Conservation (phyloP, 352 stramenopile species). For the Globisporangium nodosum region DNA sequence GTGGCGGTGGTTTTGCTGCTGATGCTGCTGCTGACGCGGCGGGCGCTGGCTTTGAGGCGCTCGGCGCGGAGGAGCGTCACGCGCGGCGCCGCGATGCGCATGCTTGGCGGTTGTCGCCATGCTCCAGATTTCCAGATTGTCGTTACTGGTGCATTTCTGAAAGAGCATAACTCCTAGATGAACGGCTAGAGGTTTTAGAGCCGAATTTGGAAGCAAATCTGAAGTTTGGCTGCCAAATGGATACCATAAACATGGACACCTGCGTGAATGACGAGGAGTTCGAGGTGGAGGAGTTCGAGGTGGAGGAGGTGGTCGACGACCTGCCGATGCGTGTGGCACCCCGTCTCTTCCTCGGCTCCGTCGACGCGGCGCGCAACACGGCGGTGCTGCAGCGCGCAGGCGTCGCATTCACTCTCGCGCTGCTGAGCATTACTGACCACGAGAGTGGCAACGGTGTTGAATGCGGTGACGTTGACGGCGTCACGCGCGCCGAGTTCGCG, state of each 20-base stretch:
- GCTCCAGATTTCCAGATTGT: not conserved
- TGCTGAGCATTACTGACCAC: slow-evolving; percentile 22
- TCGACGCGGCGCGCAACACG: slow-evolving; percentile 57
- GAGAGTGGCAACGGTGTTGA: not conserved
- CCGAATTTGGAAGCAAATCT: too few relatives aligned
- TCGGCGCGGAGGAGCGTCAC: not conserved
- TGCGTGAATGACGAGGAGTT: slow-evolving; percentile 25
- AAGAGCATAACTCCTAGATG: too few relatives aligned
- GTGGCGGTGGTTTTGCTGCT: not conserved
- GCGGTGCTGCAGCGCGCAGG: slow-evolving; percentile 23
- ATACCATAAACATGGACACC: not conserved
- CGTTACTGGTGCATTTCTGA: too few relatives aligned
- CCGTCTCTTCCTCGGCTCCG: slow-evolving; percentile 53
- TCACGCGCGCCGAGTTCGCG: slow-evolving; percentile 20
- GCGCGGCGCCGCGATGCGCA: too few relatives aligned
- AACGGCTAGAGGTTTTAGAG: too few relatives aligned
- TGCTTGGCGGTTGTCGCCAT: not conserved
- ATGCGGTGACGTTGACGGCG: not conserved
- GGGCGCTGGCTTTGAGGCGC: too few relatives aligned
- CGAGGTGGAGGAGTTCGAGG: slow-evolving; percentile 54
- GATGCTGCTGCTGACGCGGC: not conserved
- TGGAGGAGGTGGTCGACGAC: slow-evolving; percentile 57
- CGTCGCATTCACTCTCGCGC: slow-evolving; percentile 35
- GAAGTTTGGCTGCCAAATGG: too few relatives aligned
- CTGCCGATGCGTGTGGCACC: slow-evolving; percentile 42